Evolutionary conservation across 108 stramenopile species (phyloP).

Genomic region (Discostella stelligeroides): DNA sequence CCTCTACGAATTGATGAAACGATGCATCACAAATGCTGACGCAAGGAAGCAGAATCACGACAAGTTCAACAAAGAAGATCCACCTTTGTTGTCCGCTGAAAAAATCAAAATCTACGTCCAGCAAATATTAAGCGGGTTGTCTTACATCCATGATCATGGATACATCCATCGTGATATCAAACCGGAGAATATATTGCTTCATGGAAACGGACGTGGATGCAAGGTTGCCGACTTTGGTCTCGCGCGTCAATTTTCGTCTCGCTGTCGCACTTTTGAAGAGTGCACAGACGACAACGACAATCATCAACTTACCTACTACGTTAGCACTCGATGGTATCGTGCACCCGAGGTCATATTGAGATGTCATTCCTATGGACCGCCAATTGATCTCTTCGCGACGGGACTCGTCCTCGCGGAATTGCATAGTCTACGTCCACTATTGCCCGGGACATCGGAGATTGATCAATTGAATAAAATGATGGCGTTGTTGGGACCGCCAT

Average conservation of each 20-base stretch:
- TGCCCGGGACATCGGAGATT: slow-evolving; percentile 90
- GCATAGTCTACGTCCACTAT: slow-evolving; percentile 87
- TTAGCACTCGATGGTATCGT: slow-evolving; percentile 97
- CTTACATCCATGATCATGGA: slow-evolving; percentile 88
- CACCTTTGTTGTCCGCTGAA: slow-evolving; percentile 13
- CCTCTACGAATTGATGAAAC: slow-evolving; percentile 85
- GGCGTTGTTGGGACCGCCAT: slow-evolving; percentile 80
- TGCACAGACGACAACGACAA: neutral
- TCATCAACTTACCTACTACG: slow-evolving; percentile 88
- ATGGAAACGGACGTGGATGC: slow-evolving; percentile 67
- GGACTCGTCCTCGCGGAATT: slow-evolving; percentile 95
- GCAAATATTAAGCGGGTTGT: slow-evolving; percentile 87
- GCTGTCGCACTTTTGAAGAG: too few species aligned
- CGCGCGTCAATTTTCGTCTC: slow-evolving; percentile 79
- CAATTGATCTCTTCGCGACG: slow-evolving; percentile 93
- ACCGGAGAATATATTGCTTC: slow-evolving; percentile 92
- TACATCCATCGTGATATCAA: slow-evolving; percentile 96
- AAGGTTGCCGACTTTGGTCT: slow-evolving; percentile 97
- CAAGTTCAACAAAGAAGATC: slow-evolving; percentile 12
- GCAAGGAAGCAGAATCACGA: slow-evolving; percentile 11
- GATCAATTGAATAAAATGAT: slow-evolving; percentile 91
- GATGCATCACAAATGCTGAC: neutral
- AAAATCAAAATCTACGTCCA: slow-evolving; percentile 78
- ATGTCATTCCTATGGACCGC: slow-evolving; percentile 74
- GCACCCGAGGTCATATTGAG: slow-evolving; percentile 93